Conservation (phyloP, 2,329 filamentous ascomycete species). For the Beauveria rudraprayagi region DNA sequence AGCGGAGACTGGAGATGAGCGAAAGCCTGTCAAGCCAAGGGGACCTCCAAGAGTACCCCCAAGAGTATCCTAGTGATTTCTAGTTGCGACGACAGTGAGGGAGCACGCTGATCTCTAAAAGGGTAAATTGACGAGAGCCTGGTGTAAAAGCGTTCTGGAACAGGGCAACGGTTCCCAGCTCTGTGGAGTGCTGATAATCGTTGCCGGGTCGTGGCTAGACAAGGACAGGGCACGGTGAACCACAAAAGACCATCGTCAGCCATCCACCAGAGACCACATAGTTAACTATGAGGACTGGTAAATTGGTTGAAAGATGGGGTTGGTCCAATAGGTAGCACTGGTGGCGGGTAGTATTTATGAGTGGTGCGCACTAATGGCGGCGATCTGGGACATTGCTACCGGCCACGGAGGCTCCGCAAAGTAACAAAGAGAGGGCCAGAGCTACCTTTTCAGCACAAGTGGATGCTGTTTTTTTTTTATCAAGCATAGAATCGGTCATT, state of each 20-base stretch:
- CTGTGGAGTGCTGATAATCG: conserved; percentile 3
- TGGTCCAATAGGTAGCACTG: not conserved
- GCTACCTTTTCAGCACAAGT: conserved; percentile 1
- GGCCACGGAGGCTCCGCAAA: conserved; percentile 2
- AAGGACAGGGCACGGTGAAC: not conserved
- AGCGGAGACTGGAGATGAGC: not conserved
- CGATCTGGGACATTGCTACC: conserved; percentile 11
- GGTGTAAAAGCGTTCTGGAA: not conserved
- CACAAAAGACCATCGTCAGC: conserved; percentile 4
- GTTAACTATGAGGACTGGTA: not conserved
- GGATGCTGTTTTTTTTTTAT: not conserved
- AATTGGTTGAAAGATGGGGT: not conserved
- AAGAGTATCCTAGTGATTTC: not conserved
- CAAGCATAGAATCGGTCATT: not conserved
- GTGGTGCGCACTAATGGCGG: conserved; percentile 1
- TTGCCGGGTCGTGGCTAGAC: conserved; percentile 7
- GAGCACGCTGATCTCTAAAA: not conserved
- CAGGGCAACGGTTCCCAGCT: conserved; percentile 8
- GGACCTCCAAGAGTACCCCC: not conserved
- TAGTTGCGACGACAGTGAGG: not conserved
- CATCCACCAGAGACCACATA: not conserved
- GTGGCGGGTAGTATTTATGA: not conserved
- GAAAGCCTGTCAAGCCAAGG: not conserved
- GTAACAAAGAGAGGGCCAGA: not conserved
- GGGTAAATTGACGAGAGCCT: not conserved